Conservation (phyloP, 2,329 filamentous ascomycete genomes). For the Pestalotiopsis sp. region DNA sequence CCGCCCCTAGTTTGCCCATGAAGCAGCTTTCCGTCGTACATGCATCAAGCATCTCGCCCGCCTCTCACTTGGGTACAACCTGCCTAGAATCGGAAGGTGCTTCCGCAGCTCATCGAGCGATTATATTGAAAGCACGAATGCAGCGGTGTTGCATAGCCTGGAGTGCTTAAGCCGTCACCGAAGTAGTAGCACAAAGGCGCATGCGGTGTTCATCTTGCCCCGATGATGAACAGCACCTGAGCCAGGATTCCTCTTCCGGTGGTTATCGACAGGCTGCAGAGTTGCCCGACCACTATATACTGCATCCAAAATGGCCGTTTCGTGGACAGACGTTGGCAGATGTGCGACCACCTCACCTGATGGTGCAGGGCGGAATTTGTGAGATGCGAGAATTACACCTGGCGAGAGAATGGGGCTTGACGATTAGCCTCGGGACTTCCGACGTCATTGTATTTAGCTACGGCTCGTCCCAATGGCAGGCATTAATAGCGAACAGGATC, state of each 20-base stretch:
- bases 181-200: background rate
- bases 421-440: background rate
- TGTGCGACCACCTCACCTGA: background rate
- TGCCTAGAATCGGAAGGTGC: background rate
- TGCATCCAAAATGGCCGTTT: background rate
- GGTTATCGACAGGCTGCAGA: background rate
- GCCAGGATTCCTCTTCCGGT: background rate
- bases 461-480: background rate
- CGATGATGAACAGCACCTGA: background rate
- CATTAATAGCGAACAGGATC: background rate
- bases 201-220: constrained; percentile 1
- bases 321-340: background rate
- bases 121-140: background rate
- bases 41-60: background rate
- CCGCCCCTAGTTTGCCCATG: background rate
- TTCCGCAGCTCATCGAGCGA: background rate
- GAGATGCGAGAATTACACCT: background rate
- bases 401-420: background rate
- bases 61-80: too few species aligned
- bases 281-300: constrained; percentile 9
- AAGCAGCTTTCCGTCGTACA: background rate
- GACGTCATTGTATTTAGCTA: background rate
- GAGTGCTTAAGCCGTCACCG: background rate
- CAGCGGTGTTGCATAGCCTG: background rate
- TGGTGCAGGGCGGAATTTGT: background rate